Conservation (phyloP, 2,329 filamentous ascomycete species). For the Cadophora gregata region DNA sequence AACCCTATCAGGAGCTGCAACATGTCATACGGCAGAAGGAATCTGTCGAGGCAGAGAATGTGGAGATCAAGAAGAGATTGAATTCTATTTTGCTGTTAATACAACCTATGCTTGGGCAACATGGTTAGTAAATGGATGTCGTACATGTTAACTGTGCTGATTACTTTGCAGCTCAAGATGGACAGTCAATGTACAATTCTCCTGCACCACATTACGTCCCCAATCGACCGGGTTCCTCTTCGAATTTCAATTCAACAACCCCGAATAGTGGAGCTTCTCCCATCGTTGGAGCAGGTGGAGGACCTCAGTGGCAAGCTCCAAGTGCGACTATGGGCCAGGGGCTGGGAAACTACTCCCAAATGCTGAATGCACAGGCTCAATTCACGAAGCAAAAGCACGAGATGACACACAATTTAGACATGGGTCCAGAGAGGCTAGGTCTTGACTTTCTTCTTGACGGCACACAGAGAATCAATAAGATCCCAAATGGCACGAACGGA, state of each 20-base stretch:
- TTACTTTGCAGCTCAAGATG: constrained; percentile 8
- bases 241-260: constrained; percentile 47
- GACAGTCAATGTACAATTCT: constrained; percentile 31
- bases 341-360: constrained; percentile 40
- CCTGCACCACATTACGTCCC: constrained; percentile 36
- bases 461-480: constrained; percentile 59
- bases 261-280: constrained; percentile 50
- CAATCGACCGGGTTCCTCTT: constrained; percentile 42
- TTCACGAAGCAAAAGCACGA: constrained; percentile 54
- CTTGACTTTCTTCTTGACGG: constrained; percentile 75
- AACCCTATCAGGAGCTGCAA: constrained; percentile 85
- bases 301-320: constrained; percentile 43
- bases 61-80: constrained; percentile 74
- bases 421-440: constrained; percentile 70
- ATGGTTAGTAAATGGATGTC: constrained; percentile 37
- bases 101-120: constrained; percentile 58
- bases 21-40: constrained; percentile 77
- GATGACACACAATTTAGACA: constrained; percentile 61
- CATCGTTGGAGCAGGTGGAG: constrained; percentile 40
- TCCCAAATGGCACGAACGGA: constrained; percentile 56
- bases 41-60: constrained; percentile 78
- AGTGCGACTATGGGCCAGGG: constrained; percentile 39
- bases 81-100: constrained; percentile 68
- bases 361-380: constrained; percentile 45
- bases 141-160: constrained; percentile 12